phyloP scores from a whole-genome alignment of 2,329 filamentous ascomycete genomes.

The Moelleriella libera region DNA sequence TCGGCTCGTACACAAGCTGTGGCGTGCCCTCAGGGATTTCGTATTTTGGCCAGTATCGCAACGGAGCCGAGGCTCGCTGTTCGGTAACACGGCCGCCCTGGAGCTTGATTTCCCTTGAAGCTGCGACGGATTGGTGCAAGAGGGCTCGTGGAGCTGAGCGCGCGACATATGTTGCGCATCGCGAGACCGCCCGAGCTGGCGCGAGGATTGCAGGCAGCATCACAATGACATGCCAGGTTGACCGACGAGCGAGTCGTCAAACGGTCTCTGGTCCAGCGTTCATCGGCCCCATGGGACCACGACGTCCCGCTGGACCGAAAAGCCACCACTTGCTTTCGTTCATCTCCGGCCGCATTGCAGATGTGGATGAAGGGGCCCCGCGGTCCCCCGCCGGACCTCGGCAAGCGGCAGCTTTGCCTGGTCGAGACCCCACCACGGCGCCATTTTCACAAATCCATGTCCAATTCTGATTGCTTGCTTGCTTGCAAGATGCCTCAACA shows the following conservation, averaged over 20 bases:
- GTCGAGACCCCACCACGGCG: too few relatives aligned
- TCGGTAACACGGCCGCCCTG: background rate
- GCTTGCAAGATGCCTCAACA: too few relatives aligned
- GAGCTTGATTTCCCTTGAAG: background rate
- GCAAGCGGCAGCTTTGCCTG: too few relatives aligned
- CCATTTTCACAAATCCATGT: too few relatives aligned
- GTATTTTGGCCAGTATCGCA: constrained; percentile 5
- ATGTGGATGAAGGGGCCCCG: too few relatives aligned
- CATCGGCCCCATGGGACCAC: too few relatives aligned
- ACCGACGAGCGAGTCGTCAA: background rate
- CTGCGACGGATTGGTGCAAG: background rate
- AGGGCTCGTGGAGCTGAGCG: background rate
- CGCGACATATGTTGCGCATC: background rate
- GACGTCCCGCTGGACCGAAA: too few relatives aligned
- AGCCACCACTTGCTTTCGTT: too few relatives aligned
- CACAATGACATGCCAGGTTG: background rate
- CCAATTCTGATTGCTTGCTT: too few relatives aligned
- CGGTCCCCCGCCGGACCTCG: too few relatives aligned
- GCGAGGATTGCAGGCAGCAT: background rate
- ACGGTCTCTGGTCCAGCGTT: too few relatives aligned
- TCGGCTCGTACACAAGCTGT: constrained; percentile 4
- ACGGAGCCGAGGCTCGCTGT: background rate
- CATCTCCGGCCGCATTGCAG: too few relatives aligned
- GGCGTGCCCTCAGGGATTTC: constrained; percentile 6
- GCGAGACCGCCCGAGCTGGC: background rate